phyloP scores from a whole-genome alignment of 2,329 filamentous ascomycete species.

The Arachnopeziza araneosa region DNA sequence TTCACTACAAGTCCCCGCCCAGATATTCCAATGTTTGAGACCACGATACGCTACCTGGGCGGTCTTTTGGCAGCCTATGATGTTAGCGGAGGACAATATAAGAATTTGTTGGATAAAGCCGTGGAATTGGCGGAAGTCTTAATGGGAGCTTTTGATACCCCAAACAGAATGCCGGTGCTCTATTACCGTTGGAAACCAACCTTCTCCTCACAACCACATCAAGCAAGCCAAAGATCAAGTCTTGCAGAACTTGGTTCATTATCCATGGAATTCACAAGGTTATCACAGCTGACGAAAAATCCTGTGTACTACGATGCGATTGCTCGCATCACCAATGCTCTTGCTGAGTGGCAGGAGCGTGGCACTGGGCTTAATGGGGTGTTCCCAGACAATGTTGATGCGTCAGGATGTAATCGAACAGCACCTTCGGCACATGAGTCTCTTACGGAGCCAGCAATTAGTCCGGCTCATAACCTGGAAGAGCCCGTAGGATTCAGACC shows the following conservation, averaged over 20 bases:
- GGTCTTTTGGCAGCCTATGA: constrained; percentile 84
- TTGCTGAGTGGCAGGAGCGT: constrained; percentile 67
- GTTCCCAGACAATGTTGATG: constrained; percentile 74
- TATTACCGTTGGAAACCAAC: constrained; percentile 73
- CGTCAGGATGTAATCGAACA: constrained; percentile 64
- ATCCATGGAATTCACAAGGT: constrained; percentile 80
- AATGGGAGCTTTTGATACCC: constrained; percentile 74
- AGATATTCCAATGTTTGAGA: constrained; percentile 88
- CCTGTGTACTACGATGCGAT: constrained; percentile 86
- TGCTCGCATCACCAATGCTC: constrained; percentile 74
- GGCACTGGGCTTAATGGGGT: constrained; percentile 68
- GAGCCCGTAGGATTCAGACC: constrained; percentile 30
- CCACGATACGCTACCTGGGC: constrained; percentile 84
- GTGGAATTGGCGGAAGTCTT: constrained; percentile 65
- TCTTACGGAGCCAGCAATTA: background rate
- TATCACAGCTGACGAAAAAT: constrained; percentile 78
- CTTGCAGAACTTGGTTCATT: constrained; percentile 60
- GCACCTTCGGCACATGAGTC: background rate
- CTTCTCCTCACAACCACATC: constrained; percentile 56
- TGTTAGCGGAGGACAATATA: constrained; percentile 65
- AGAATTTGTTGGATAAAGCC: constrained; percentile 64
- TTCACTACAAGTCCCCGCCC: constrained; percentile 65
- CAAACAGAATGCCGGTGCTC: constrained; percentile 84
- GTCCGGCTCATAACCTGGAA: constrained; percentile 7
- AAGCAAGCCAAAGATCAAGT: constrained; percentile 50